Base-by-base conservation (phyloP, 768 basidiomycete species). In the Leucocoprinus sp. region DNA sequence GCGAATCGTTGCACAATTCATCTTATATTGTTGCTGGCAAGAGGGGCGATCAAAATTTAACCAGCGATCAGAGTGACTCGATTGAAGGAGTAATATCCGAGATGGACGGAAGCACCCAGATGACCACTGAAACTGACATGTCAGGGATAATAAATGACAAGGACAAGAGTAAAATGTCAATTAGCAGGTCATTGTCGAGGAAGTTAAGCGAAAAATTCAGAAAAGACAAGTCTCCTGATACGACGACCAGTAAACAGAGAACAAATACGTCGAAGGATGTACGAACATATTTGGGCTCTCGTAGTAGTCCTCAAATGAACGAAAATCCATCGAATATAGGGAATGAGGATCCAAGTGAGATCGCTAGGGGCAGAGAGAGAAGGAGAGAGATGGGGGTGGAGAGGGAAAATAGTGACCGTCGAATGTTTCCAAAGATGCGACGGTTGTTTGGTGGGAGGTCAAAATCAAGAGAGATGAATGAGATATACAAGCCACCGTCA, bases 21-120 rank as follows among this genome's bases (percentile, higher is more conserved):
- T 48, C 41, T 29, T 48, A 48, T 28, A 48, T 40, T 11, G 46
- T 48, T 12, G 31, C 42, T n/a, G 46, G 46, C 9, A 34, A 29
- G 4, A 31, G 31, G 14, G 42, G 33, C 26, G 46, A 48, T 17
- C 31, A 36, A 18, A 17, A 36, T 3, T 41, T 42, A 17, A 15
- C 19, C 5, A 39, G 46, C 8, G 39, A 39, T 5, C 39, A 31
- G 18, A 31, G 40, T 9, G 46, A 48, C 5, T 48, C 46, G 8
- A 35, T 35, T 34, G 46, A 35, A 1, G 46, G 17, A 8, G 31
- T 11, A 11, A 37, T 27, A n/a, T 24, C 43, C 17, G 26, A 11
- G 1, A 4, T 37, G 2, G 43, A 45, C 6, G 17, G 27, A 12
- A 17, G 35, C 2, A 27, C 26, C 35, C 37, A 34, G 46, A 39